phyloP scores from a whole-genome alignment of 2,329 filamentous ascomycete genomes.

The Kalmusia sp. region DNA sequence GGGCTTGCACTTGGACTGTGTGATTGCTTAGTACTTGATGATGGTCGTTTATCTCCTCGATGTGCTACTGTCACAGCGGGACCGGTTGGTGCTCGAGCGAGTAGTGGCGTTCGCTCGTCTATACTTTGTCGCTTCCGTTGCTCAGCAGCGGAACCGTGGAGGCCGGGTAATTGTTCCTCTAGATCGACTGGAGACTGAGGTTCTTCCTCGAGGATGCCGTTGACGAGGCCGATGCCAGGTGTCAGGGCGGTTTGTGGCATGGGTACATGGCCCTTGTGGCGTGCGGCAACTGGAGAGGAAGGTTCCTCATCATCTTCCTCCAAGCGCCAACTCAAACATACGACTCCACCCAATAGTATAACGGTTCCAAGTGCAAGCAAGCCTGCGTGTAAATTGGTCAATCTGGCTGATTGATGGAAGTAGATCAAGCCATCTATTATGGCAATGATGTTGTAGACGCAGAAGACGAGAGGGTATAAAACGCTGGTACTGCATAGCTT shows the following conservation, averaged over 20 bases:
- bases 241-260: constrained; percentile 72
- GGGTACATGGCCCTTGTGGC: constrained; percentile 45
- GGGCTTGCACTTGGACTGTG: constrained; percentile 32
- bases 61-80: constrained; percentile 31
- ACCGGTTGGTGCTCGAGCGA: constrained; percentile 42
- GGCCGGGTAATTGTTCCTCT: constrained; percentile 36
- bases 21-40: constrained; percentile 22
- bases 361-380: constrained; percentile 86
- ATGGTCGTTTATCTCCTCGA: constrained; percentile 33
- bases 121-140: constrained; percentile 34
- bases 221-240: constrained; percentile 82
- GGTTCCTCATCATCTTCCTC: constrained; percentile 73
- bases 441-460: constrained; percentile 98
- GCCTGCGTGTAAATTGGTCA: constrained; percentile 76
- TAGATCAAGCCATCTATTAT: constrained; percentile 98
- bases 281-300: constrained; percentile 50
- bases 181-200: constrained; percentile 34
- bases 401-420: constrained; percentile 84
- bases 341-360: constrained; percentile 84
- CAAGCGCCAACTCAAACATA: constrained; percentile 92
- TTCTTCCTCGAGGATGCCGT: constrained; percentile 69
- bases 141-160: constrained; percentile 32
- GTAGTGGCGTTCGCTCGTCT: constrained; percentile 46
- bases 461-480: constrained; percentile 96
- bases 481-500: constrained; percentile 96